Base-by-base conservation (phyloP, 257 asterid genomes). In the Echium plantagineum region DNA sequence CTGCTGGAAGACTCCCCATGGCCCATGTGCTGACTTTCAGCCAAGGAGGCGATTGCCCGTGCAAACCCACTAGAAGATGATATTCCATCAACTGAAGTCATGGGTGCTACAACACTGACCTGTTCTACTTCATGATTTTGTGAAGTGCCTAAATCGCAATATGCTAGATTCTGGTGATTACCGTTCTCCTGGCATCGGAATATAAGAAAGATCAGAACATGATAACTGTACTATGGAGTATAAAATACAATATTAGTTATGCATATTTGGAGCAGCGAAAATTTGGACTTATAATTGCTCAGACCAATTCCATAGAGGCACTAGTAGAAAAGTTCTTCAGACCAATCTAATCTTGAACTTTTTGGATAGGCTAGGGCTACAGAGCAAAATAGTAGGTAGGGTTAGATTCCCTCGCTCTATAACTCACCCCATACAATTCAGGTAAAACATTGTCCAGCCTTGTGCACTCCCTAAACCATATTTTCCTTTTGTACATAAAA, bases 21-120 rank as follows among this genome's bases (percentile, higher is more conserved):
- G n/a, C 69, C 67, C 49, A 28, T 71, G 60, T 83, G 94, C 68
- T 85, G 98, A 21, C 94, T 85, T 66, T 90, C 98, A 13, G 98
- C 95, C 19, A 90, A 94, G 70, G 94, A 87, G 20, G 96, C 98
- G 57, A 91, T 91, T 32, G 96, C 94, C 5, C 94, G 82, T n/a
- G 93, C 95, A 60, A 91, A 94, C 28, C 96, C 95, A 15, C 86
- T 88, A 4, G 98, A 77, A 76, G 89, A 55, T 1, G 59, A 76
- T 56, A 18, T 26, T 64, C 78, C 88, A 9, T 81, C 72, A 51
- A 63, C 68, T 17, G 79, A 71, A 69, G 68, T 66, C 31, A 20
- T 55, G 18, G 53, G 57, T 3, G 69, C 62, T 52, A 65, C 58
- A 66, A 75, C 70, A 71, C 76, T 58, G 31, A 66, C 72, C 60